Percentiles rank a stretch among this genome's conserved stretches.
These are phyloP conservation scores for Acanthamoeba culbertsoni DNA, from an alignment of 208 protist species.

Conservation along the genomic window DNA sequence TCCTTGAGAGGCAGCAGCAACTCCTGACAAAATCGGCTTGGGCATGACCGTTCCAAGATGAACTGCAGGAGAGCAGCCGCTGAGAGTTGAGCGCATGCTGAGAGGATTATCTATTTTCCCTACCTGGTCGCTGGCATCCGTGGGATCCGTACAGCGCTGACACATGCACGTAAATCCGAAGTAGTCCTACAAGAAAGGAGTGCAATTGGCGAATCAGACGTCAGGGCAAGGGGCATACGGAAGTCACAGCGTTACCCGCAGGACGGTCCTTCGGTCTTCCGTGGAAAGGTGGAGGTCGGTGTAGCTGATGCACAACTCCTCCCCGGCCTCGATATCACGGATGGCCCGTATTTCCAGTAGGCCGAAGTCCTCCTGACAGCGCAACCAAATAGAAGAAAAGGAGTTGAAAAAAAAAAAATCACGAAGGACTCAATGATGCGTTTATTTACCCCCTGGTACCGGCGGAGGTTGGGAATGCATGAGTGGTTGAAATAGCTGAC, in stretches of 20 bases:
- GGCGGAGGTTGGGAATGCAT: slow-evolving; percentile 42
- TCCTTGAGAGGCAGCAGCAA: slow-evolving; percentile 46
- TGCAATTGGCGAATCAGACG: not conserved
- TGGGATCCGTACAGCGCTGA: slow-evolving; percentile 12
- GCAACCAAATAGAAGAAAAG: no score
- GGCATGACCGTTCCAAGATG: slow-evolving; percentile 22
- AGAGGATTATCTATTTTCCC: not conserved
- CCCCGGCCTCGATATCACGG: not conserved
- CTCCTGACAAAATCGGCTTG: slow-evolving; percentile 52
- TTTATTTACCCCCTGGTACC: slow-evolving; percentile 6
- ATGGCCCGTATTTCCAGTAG: slow-evolving; percentile 15
- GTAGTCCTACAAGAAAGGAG: not conserved
- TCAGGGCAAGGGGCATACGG: not conserved
- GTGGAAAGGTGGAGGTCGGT: slow-evolving; percentile 16
- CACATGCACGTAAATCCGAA: slow-evolving; percentile 46
- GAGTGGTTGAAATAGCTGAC: slow-evolving; percentile 58
- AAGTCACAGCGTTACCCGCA: not conserved
- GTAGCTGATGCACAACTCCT: slow-evolving; percentile 47
- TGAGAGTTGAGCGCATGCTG: not conserved
- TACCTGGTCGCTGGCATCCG: not conserved
- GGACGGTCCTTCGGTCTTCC: not conserved
- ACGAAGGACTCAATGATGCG: not conserved
- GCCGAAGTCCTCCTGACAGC: not conserved
- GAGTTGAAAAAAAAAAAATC: no score
- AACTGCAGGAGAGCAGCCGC: not conserved